Conservation (phyloP, 768 basidiomycete species). For the Hirschioporus abietinus region DNA sequence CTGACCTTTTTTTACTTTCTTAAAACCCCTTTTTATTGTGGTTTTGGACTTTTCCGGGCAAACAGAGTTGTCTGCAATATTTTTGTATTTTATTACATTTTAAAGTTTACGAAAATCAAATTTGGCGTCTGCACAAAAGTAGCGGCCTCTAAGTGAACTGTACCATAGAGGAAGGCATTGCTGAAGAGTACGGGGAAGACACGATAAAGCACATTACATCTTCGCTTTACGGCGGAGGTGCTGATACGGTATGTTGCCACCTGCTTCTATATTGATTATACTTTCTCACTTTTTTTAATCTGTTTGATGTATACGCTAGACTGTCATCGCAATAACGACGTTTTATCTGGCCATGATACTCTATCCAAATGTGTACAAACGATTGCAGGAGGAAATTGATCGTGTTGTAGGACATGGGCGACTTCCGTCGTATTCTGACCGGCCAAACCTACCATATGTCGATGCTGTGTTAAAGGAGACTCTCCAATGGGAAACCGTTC, state of each 20-base stretch:
- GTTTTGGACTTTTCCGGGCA: too few species aligned
- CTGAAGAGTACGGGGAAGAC: not conserved
- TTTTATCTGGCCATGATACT: slow-evolving; percentile 20
- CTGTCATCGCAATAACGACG: slow-evolving; percentile 9
- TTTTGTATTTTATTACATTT: too few species aligned
- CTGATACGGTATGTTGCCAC: slow-evolving; percentile 6
- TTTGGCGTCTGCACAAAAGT: too few species aligned
- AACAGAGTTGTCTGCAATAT: too few species aligned
- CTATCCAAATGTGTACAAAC: slow-evolving; percentile 15
- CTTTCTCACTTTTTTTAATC: not conserved
- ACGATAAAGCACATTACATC: slow-evolving; percentile 12
- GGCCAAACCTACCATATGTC: slow-evolving; percentile 16
- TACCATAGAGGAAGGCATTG: slow-evolving; percentile 4
- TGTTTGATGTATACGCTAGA: slow-evolving; percentile 7
- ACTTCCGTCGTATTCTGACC: slow-evolving; percentile 13
- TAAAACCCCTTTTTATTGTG: too few species aligned
- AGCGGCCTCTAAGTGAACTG: too few species aligned
- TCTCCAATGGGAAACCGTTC: slow-evolving; percentile 14
- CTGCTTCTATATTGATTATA: not conserved
- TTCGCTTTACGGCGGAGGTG: slow-evolving; percentile 9
- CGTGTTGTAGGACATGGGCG: slow-evolving; percentile 15
- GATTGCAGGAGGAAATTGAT: slow-evolving; percentile 15
- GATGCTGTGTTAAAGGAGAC: slow-evolving; percentile 16
- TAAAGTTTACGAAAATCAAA: too few species aligned
- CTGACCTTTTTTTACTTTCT: too few species aligned